Conservation (phyloP, 768 basidiomycete genomes). For the Tylopilus sp. region DNA sequence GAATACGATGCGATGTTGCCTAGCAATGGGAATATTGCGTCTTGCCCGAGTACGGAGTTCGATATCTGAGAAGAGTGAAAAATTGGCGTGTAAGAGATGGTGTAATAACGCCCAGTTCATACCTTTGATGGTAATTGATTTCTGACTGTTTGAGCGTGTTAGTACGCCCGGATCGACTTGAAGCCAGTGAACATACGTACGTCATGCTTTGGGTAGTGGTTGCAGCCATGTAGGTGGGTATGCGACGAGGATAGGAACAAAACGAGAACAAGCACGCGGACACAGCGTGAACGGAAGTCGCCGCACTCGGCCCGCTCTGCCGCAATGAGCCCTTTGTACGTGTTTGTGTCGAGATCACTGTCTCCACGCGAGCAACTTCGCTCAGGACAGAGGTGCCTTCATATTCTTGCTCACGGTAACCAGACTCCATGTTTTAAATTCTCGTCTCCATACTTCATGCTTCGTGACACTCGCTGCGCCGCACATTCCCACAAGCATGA, state of each 20-base stretch:
- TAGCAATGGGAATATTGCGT: background rate
- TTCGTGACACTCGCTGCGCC: too few species aligned
- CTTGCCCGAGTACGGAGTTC: background rate
- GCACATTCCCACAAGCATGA: too few species aligned
- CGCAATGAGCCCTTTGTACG: too few species aligned
- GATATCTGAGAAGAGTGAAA: background rate
- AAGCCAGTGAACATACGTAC: background rate
- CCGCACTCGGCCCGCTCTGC: too few species aligned
- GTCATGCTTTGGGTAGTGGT: background rate
- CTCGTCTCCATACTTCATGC: too few species aligned
- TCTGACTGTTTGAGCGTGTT: slow-evolving; percentile 1
- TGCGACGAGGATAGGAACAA: background rate
- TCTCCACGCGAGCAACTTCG: too few species aligned
- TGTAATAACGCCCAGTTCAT: background rate
- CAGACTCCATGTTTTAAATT: too few species aligned
- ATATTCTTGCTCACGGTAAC: too few species aligned
- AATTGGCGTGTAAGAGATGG: background rate
- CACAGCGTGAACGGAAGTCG: background rate
- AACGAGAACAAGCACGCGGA: background rate
- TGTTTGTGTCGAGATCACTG: too few species aligned
- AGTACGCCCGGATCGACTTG: background rate
- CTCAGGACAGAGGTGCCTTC: too few species aligned
- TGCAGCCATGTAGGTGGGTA: background rate
- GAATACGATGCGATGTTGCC: background rate
- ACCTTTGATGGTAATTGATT: slow-evolving; percentile 4